Conservation (phyloP, 1,284 basidiomycete genomes). For the Austropuccinia psidii region DNA sequence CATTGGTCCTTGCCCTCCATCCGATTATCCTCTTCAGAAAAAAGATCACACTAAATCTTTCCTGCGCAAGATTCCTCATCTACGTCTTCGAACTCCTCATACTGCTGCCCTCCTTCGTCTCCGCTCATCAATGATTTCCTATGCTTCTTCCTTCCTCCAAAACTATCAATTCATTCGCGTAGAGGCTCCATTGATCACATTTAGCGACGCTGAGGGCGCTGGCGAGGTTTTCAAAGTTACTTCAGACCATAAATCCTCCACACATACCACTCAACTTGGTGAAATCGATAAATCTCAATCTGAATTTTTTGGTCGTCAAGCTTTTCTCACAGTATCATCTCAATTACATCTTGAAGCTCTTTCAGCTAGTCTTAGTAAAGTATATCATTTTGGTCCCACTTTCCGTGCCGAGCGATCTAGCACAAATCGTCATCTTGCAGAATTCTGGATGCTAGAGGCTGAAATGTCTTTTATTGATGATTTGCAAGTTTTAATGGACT, state of each 20-base stretch:
- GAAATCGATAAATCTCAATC: not conserved
- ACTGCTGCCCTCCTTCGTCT: conserved; percentile 67
- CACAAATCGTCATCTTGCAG: conserved; percentile 84
- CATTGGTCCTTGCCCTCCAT: not conserved
- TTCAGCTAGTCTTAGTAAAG: conserved; percentile 65
- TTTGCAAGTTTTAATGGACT: conserved; percentile 57
- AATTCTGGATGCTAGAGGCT: conserved; percentile 99
- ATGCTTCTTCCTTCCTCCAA: conserved; percentile 10
- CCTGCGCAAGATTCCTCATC: conserved; percentile 53
- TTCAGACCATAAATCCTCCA: conserved; percentile 47
- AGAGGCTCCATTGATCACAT: conserved; percentile 80
- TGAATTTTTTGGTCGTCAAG: conserved; percentile 58
- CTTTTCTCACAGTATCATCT: conserved; percentile 88
- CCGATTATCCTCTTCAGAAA: conserved; percentile 24
- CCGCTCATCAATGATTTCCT: conserved; percentile 51
- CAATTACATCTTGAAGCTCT: conserved; percentile 92
- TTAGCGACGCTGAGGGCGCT: conserved; percentile 93
- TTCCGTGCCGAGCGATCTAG: conserved; percentile 86
- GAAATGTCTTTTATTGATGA: conserved; percentile 64
- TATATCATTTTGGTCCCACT: conserved; percentile 82
- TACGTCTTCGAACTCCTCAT: conserved; percentile 67
- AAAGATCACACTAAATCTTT: conserved; percentile 11
- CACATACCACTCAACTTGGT: not conserved
- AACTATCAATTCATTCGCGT: conserved; percentile 64
- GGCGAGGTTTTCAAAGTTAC: conserved; percentile 78